These are phyloP conservation scores for Calonectria pteridis DNA, from an alignment of 2,329 filamentous ascomycete genomes.

Conservation along the genomic window DNA sequence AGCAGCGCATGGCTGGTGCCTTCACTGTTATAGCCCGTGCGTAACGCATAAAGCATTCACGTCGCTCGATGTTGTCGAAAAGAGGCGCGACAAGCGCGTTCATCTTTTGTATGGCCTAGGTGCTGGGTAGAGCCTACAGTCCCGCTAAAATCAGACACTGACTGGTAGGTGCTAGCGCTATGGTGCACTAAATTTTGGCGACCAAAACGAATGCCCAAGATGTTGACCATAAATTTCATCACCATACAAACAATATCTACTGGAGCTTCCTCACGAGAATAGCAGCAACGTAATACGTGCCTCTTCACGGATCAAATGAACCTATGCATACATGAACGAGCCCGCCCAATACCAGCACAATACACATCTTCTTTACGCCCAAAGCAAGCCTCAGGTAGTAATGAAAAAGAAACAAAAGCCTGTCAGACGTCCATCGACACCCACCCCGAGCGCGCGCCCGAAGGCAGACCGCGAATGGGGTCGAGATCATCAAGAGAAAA, in stretches of 20 bases:
- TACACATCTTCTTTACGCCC: background rate
- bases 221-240: background rate
- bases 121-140: background rate
- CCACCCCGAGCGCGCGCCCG: background rate
- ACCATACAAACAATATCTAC: background rate
- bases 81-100: background rate
- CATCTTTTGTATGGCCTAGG: background rate
- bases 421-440: background rate
- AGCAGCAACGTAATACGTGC: no score
- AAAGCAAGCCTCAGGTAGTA: background rate
- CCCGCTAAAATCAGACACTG: background rate
- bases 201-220: no score
- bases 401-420: background rate
- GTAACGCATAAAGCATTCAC: background rate
- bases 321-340: no score
- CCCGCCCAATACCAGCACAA: no score
- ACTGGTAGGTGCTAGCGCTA: background rate
- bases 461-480: background rate
- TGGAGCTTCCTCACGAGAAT: background rate
- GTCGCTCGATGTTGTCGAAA: background rate
- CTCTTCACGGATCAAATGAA: background rate
- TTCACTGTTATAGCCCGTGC: background rate
- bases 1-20: background rate
- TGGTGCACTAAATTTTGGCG: background rate
- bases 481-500: constrained; percentile 1